Percentiles rank a stretch among this genome's conserved stretches.
Evolutionary conservation across 2,329 filamentous ascomycete species (phyloP).

Genomic region (Neofusicoccum sp.): DNA sequence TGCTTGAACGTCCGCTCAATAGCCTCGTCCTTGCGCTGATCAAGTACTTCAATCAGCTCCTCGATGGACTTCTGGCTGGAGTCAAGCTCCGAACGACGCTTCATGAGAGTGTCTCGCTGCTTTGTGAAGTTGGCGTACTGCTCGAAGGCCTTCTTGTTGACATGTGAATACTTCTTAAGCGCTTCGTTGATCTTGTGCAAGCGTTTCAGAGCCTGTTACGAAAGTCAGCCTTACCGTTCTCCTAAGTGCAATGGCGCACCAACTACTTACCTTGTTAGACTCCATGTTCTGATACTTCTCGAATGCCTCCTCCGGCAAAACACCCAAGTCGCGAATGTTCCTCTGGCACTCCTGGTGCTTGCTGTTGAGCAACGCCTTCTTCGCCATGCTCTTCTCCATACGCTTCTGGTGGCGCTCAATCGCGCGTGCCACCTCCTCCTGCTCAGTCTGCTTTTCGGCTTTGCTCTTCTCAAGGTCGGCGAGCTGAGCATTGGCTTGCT

Average conservation of each 20-base stretch:
- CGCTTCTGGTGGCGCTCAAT: slow-evolving; percentile 85
- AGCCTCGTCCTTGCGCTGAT: slow-evolving; percentile 94
- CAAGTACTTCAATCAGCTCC: slow-evolving; percentile 86
- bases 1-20: slow-evolving; percentile 99
- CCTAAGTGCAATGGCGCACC: slow-evolving; percentile 30
- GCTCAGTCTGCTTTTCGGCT: slow-evolving; percentile 64
- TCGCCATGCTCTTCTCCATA: slow-evolving; percentile 88
- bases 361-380: slow-evolving; percentile 74
- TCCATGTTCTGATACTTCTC: slow-evolving; percentile 85
- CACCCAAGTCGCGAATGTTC: slow-evolving; percentile 89
- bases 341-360: slow-evolving; percentile 79
- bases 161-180: slow-evolving; percentile 93
- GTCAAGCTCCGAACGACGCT: slow-evolving; percentile 82
- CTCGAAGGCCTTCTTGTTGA: slow-evolving; percentile 99
- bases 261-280: slow-evolving; percentile 54
- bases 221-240: slow-evolving; percentile 20
- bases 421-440: slow-evolving; percentile 71
- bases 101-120: slow-evolving; percentile 81
- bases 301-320: slow-evolving; percentile 90
- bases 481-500: slow-evolving; percentile 55
- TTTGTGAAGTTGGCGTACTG: slow-evolving; percentile 97
- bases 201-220: slow-evolving; percentile 50
- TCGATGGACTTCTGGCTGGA: slow-evolving; percentile 83
- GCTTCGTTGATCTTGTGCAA: slow-evolving; percentile 90
- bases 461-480: slow-evolving; percentile 58